Evolutionary conservation across 306 rosid genomes (phyloP), one percentile per base, ranked within the genome.

Genomic region (Ziziphus jujuba): DNA sequence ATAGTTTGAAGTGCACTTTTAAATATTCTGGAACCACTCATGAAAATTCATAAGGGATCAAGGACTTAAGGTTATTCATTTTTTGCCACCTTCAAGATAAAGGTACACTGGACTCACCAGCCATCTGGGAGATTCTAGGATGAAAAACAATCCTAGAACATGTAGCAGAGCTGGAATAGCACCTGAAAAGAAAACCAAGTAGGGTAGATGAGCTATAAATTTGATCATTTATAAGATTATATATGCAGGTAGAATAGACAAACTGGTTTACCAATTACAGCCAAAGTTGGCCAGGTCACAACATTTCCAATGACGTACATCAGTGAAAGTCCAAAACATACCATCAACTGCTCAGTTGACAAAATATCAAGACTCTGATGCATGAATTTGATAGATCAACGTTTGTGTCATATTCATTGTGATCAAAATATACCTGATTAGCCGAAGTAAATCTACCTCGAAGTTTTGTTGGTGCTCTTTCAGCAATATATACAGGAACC

Each of bases 121-220:
- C 92, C 95, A 91, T 79, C 96, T 91, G 57, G 98, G 96, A 72
- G 96, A 91, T 80, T 91, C 96, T 1, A 90, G 95, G 61, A 89
- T 82, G 82, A 89, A 89, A 60, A 77, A 77, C 38, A 87, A 77
- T 67, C 96, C 77, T 47, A 85, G 14, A 65, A 89, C 83, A 58
- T 89, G 98, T 62, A 75, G 40, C 52, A 85, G 17, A 48, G 90
- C 84, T 5, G 96, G 91, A 74, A 84, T 64, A 48, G 40, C 65
- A 58, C 90, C 91, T 91, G 76, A 68, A 13, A 48, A 9, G 17
- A 48, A 48, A 48, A 12, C 14, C 17, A 14, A 1, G 10, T 9
- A n/a, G n/a, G n/a, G 53, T 12, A 48, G 4, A 12, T 9, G 14
- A 12, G 4, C 0, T 48, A 9, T 43, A 87, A 77, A 64, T 40